These are phyloP conservation scores for Piromyces sp. DNA, from an alignment of 192 early-diverging fungal species.

Conservation along the genomic window DNA sequence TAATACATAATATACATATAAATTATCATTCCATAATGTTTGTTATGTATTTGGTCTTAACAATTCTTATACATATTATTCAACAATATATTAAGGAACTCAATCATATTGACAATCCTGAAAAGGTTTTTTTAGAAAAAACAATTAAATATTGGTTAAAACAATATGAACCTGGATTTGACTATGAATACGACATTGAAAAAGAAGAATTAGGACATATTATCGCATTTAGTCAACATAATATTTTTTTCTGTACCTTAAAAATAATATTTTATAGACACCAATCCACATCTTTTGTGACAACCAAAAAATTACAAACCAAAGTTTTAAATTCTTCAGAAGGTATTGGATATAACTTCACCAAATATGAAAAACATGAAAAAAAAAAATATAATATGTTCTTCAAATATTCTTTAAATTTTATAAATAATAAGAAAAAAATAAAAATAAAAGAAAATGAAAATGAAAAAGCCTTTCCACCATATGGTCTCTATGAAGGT, in stretches of 20 bases:
- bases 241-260: background rate
- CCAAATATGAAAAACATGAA: background rate
- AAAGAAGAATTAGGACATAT: background rate
- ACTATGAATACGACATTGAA: background rate
- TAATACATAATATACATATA: no score
- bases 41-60: background rate
- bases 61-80: background rate
- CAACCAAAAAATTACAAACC: background rate
- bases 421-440: no score
- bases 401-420: background rate
- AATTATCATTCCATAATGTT: no score
- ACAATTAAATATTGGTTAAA: background rate
- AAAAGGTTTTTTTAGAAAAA: background rate
- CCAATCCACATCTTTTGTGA: background rate
- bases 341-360: background rate
- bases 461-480: no score
- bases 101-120: background rate
- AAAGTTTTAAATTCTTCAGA: background rate
- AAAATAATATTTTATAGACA: background rate
- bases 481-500: no score
- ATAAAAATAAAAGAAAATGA: no score
- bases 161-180: background rate
- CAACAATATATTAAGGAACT: background rate
- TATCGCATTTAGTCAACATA: background rate
- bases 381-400: background rate